Base-by-base conservation (phyloP, 441 rosid species). In the Populus hybrid region DNA sequence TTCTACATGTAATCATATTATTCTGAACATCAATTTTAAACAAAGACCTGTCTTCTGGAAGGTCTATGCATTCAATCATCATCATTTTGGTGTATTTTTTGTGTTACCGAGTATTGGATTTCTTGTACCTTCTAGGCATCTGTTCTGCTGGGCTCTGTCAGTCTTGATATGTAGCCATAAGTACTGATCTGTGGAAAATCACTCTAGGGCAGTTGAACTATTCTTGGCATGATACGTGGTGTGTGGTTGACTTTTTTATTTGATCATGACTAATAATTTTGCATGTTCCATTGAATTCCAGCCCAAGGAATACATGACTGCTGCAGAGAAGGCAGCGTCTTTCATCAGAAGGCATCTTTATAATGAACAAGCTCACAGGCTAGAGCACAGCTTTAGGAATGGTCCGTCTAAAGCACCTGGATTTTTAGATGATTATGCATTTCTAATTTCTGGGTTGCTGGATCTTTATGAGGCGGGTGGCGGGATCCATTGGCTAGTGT, bases 371-470 rank as follows among this genome's bases (percentile, higher is more conserved):
- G 83, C 92, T 14, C 86, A n/a, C 69, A 89, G 91, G 85, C 85
- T 92, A 74, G 93, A 89, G 57, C 98, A 89, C 77, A 89, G 97
- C 84, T 93, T 87, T 79, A 88, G 99, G 77, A 85, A 90, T 72
- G 98, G 97, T 70, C 98, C 99, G 57, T 90, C 98, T 1, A 92
- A 82, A 82, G 99, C 98, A 65, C 99, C 99, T 20, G 99, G 94
- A 59, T 95, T 95, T 78, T 77, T 95, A 83, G 99, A 95, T 61
- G 99, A 95, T 85, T 95, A 95, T 83, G 98, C 99, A 69, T 95
- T 95, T 85, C 87, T 95, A 42, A 91, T 95, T 83, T 78, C 92
- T 73, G 98, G 97, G 36, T 84, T 95, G 69, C 87, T 95, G 59
- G 98, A 95, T 87, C 87, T 95, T 36, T 95, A 89, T 24, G 97